These are phyloP conservation scores for Verticillium albo-atrum DNA, from an alignment of 2,329 filamentous ascomycete species.

Conservation along the genomic window DNA sequence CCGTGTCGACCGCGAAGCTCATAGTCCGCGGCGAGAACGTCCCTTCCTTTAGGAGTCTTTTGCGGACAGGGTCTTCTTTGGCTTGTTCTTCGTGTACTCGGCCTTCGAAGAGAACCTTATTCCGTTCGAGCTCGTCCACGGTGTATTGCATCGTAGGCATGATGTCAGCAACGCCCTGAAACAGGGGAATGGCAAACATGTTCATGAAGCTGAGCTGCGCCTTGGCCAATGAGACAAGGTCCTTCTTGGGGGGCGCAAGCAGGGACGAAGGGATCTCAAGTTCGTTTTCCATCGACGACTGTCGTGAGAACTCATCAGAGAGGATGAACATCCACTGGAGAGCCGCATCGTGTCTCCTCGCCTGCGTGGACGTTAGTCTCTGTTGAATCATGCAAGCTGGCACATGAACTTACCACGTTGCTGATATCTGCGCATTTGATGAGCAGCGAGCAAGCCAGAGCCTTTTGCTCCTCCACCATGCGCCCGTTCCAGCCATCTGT, in stretches of 20 bases:
- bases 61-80: conserved; percentile 33
- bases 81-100: conserved; percentile 62
- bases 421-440: conserved; percentile 99
- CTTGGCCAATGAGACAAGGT: conserved; percentile 75
- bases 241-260: conserved; percentile 78
- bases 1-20: conserved; percentile 27
- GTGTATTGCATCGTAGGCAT: conserved; percentile 82
- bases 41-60: conserved; percentile 31
- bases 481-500: conserved; percentile 74
- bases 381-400: neutral
- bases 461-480: conserved; percentile 69
- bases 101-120: conserved; percentile 69
- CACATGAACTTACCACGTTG: conserved; percentile 71
- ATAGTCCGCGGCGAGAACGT: conserved; percentile 40
- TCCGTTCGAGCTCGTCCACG: conserved; percentile 73
- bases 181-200: conserved; percentile 87
- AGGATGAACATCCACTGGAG: conserved; percentile 87
- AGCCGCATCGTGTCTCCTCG: conserved; percentile 77
- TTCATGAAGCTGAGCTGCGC: conserved; percentile 97
- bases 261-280: conserved; percentile 84
- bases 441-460: conserved; percentile 80
- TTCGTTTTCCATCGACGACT: conserved; percentile 86
- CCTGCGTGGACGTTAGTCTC: conserved; percentile 42
- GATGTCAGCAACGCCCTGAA: conserved; percentile 81
- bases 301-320: conserved; percentile 92